Percentiles rank a stretch among this genome's conserved stretches.
Evolutionary conservation across 805 yeast species (phyloP).

Genomic region (Candida incommunis): DNA sequence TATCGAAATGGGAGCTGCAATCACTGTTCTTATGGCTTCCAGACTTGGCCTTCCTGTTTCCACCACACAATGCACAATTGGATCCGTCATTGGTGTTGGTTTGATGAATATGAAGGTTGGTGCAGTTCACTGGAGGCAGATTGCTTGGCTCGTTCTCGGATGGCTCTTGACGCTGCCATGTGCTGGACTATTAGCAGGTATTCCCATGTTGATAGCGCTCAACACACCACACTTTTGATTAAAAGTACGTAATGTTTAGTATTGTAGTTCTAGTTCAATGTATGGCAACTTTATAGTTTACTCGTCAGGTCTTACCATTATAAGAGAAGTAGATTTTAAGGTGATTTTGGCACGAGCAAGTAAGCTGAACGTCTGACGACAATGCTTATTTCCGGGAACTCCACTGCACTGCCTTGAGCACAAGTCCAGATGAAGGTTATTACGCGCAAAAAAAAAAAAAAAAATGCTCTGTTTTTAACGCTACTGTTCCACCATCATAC

Average conservation of each 20-base stretch:
- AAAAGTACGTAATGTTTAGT: no score
- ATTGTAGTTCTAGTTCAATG: not conserved
- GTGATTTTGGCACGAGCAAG: no score
- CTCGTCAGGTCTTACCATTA: no score
- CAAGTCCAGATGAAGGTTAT: no score
- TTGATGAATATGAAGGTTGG: constrained; percentile 49
- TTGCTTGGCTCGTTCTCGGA: constrained; percentile 53
- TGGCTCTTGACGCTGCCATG: constrained; percentile 63
- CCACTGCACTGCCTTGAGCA: no score
- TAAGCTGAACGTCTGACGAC: no score
- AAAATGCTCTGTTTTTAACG: no score
- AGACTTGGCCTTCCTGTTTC: constrained; percentile 59
- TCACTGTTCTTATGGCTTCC: constrained; percentile 63
- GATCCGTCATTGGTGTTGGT: constrained; percentile 66
- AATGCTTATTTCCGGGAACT: no score
- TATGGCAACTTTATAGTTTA: no score
- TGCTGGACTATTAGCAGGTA: constrained; percentile 61
- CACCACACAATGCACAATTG: constrained; percentile 68
- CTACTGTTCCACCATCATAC: no score
- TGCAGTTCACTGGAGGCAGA: constrained; percentile 68
- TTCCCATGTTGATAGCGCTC: constrained; percentile 45
- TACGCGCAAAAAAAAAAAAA: no score
- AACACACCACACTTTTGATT: constrained; percentile 42
- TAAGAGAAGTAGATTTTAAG: no score
- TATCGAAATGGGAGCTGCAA: constrained; percentile 66